Conservation (phyloP, 208 protist species). For the Leishmania gerbilli region DNA sequence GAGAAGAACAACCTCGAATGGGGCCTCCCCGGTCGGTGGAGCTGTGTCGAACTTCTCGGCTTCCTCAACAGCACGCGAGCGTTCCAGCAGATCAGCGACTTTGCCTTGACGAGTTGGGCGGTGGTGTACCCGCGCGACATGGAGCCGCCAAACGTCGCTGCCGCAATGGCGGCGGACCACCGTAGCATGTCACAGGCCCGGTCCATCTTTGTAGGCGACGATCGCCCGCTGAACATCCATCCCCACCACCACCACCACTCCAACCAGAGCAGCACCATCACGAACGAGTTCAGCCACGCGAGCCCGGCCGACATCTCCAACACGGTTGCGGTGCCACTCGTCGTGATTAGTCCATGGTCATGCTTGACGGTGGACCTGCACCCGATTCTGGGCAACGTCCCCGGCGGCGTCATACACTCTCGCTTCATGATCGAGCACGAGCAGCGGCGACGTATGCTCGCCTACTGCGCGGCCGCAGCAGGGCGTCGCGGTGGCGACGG, state of each 20-base stretch:
- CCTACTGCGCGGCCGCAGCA: constrained; percentile 27
- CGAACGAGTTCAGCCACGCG: not conserved
- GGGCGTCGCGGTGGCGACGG: constrained; percentile 12
- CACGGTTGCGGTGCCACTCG: constrained; percentile 8
- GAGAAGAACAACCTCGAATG: not conserved
- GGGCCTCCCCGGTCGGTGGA: constrained; percentile 28
- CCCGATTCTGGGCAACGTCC: constrained; percentile 16
- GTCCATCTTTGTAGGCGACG: constrained; percentile 4
- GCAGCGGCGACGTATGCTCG: constrained; percentile 32
- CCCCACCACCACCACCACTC: not conserved
- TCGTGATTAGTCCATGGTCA: constrained; percentile 26
- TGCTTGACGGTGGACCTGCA: constrained; percentile 33
- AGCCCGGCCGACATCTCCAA: not conserved
- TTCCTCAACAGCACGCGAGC: constrained; percentile 46
- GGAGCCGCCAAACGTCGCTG: constrained; percentile 17
- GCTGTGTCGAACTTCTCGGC: constrained; percentile 34
- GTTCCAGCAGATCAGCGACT: constrained; percentile 52
- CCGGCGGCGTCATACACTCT: constrained; percentile 23
- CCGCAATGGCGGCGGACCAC: not conserved
- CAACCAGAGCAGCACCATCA: not conserved
- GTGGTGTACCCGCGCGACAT: constrained; percentile 31
- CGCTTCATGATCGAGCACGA: constrained; percentile 48
- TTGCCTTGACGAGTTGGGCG: constrained; percentile 47
- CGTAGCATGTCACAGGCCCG: not conserved
- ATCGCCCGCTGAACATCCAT: not conserved